Evolutionary conservation across 495 filamentous ascomycete species (phyloP), one percentile per base, ranked within the genome.

Genomic region (Aspergillus cristatus): DNA sequence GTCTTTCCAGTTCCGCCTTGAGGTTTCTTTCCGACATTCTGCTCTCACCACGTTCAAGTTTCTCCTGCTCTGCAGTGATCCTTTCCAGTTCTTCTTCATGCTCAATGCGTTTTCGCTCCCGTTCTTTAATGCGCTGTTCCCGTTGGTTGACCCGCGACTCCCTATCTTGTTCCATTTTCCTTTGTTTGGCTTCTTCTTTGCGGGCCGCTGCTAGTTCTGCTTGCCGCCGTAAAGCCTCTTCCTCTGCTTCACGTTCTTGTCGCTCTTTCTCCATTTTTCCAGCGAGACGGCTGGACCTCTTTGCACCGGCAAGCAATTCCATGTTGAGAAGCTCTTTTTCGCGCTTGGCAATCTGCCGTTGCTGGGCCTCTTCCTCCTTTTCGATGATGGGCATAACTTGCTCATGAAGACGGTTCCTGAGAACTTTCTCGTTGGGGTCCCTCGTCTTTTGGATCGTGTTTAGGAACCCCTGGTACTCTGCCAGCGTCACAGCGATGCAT

Each of bases 291-390:
- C 85, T 90, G 1, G 91, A 96, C 39, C 91, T 69, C 63, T 98
- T 98, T 0, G 91, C 90, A 28, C 82, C 82, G n/a, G 86, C 88
- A 44, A 97, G 68, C 48, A 89, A 83, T 53, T 90, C 76, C 46
- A 90, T 53, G 46, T 78, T 85, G 36, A 84, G 61, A 20, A 93
- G 53, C 48, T 95, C 88, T 53, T 84, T 87, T 55, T 90, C 79
- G 42, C 76, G 75, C 57, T 79, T 78, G 14, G 72, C 58, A 37
- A 68, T 73, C 50, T 84, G 84, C 30, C 80, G 72, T 43, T 80
- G 74, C 33, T 81, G 75, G 6, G 76, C 72, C 41, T 91, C 86
- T 50, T 87, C 85, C 32, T 80, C 78, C 55, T 84, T 82, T 54
- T 87, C 81, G 24, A 98, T 72, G 18, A 93, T 66, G 1, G 91